Evolutionary conservation across 306 rosid genomes (phyloP), one percentile per base, ranked within the genome.

Genomic region (Vigna radiata): DNA sequence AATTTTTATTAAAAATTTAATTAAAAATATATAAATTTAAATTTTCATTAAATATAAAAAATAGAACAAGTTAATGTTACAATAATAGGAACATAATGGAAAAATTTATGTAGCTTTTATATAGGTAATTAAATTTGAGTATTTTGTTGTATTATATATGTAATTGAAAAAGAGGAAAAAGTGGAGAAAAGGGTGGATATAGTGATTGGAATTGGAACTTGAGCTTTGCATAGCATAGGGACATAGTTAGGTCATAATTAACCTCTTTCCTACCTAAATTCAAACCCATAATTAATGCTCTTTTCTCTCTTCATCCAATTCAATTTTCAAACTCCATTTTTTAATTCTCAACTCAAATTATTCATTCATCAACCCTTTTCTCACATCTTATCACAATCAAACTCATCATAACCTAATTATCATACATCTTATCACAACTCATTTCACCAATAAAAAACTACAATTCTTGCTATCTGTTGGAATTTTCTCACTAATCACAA

Each of bases 181-280:
- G 3, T 2, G 17, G 52, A 47, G 17, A 47, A 47, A 43, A 66
- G 53, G 16, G 4, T 7, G 0, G 4, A 49, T 0, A 39, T 10
- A 41, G 46, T 8, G 2, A 41, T 9, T 41, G 18, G 15, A 44
- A 47, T 25, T 23, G 58, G 73, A 68, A 68, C 3, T 67, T 67
- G 56, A 67, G 56, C 21, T 41, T 44, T 3, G 14, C 16, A 68
- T 23, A 23, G 56, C 16, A 68, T 7, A 46, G 56, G 54, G 37
- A 44, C 7, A 67, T 71, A 13, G 64, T 71, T 53, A 53, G 76
- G 44, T 15, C 59, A 73, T 59, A 73, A 73, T 59, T 60, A 74
- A 58, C 27, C n/a, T 56, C 7, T 0, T 37, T 16, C 4, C 0
- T 33, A 56, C 56, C 44, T 29, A 72, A 14, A 41, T 72, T 72